Evolutionary conservation across 2,329 filamentous ascomycete genomes (phyloP), one percentile per base, ranked within the genome.

Genomic region (Epichloe bromicola): DNA sequence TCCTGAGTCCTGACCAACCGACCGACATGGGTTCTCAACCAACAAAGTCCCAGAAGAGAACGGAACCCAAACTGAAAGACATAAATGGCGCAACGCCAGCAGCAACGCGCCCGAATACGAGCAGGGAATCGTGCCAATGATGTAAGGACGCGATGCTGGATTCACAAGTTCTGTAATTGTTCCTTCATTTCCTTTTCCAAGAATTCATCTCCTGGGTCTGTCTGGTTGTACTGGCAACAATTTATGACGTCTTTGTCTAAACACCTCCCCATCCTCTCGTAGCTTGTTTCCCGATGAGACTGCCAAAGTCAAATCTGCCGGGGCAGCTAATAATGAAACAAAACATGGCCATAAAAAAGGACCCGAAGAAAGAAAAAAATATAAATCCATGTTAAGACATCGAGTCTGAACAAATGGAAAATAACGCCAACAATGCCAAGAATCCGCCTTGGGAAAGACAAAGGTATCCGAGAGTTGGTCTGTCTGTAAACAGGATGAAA

Each of bases 361-460:
- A 8, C 26, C 26, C 8, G 3, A 8, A 10, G 12, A 48, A 26
- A 4, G 40, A 30, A 17, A 23, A 23, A 39, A 37, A 6, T 15
- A 1, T n/a, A 43, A n/a, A 43, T 10, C 23, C n/a, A 6, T 23
- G 40, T 19, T 17, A 14, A 23, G 44, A 46, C 33, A 46, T 20
- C 33, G 11, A 41, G 26, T 48, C 47, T 23, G 30, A 43, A 23
- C 17, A 50, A 38, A 53, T 23, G 17, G 3, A 38, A 5, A 15
- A 19, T 51, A 63, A 62, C 60, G 61, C 61, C 60, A 57, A 55
- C 51, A 58, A 62, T 63, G 61, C 60, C 59, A 52, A 49, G 53
- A 52, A 53, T 56, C 52, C 58, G 51, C 54, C 51, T 19, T 38
- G 53, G 49, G 39, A 42, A 37, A 48, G 34, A 38, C 54, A 54